A percentile compares a stretch with the other conserved stretches of the same genome.
These are phyloP conservation scores for Cladochytrium tenue DNA, from an alignment of 371 early-diverging fungal genomes.

Conservation along the genomic window DNA sequence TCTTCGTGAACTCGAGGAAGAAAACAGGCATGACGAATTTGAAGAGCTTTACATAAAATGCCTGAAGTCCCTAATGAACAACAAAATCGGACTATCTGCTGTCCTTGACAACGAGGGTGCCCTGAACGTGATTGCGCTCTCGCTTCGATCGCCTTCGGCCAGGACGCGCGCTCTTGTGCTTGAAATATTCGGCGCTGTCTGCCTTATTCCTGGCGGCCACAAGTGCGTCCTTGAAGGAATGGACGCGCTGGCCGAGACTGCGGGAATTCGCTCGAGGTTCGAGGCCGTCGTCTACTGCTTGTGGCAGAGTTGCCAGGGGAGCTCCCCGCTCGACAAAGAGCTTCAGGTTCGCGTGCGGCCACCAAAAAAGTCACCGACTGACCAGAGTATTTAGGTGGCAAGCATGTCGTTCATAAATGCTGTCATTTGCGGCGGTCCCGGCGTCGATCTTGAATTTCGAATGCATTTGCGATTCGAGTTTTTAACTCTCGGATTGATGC, in stretches of 20 bases:
- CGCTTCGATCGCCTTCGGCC: constrained; percentile 44
- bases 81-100: constrained; percentile 53
- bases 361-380: neutral
- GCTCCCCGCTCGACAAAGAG: constrained; percentile 41
- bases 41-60: constrained; percentile 57
- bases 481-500: constrained; percentile 41
- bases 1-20: constrained; percentile 36
- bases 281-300: constrained; percentile 44
- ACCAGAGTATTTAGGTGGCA: constrained; percentile 36
- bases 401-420: constrained; percentile 56
- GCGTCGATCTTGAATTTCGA: constrained; percentile 46
- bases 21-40: constrained; percentile 41
- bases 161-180: constrained; percentile 45
- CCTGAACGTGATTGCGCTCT: constrained; percentile 47
- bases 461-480: constrained; percentile 58
- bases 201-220: constrained; percentile 58
- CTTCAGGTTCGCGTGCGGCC: constrained; percentile 33
- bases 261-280: constrained; percentile 41
- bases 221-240: constrained; percentile 46
- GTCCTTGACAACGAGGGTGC: constrained; percentile 47
- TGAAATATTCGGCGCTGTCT: constrained; percentile 59
- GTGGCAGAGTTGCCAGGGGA: constrained; percentile 44
- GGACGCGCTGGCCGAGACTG: constrained; percentile 34
- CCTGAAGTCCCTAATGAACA: constrained; percentile 56
- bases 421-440: constrained; percentile 52